Percentiles rank a stretch among this genome's conserved stretches.
phyloP scores from a whole-genome alignment of 176 grass and related monocot species.

The Aegilops tauschii region DNA sequence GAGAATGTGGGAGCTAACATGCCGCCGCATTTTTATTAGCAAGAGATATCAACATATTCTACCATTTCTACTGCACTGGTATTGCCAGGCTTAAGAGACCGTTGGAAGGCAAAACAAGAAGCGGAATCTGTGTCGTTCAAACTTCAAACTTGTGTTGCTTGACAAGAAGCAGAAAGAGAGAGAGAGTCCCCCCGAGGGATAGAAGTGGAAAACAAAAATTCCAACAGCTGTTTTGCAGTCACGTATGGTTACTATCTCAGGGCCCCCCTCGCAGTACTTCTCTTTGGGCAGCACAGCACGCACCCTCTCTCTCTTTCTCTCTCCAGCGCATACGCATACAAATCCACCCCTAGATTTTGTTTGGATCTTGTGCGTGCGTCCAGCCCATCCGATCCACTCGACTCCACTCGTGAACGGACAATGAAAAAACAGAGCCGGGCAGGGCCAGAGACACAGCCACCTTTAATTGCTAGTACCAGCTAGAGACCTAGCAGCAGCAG shows the following conservation, averaged over 20 bases:
- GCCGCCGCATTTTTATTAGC: background rate
- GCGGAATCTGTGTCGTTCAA: background rate
- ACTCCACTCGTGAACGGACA: conserved; percentile 43
- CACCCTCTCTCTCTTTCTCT: background rate
- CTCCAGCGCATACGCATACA: background rate
- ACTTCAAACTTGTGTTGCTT: background rate
- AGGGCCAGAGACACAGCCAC: background rate
- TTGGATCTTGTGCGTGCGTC: conserved; percentile 59
- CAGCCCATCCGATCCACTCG: background rate
- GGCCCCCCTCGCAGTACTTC: conserved; percentile 22
- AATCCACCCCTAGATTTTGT: conserved; percentile 84
- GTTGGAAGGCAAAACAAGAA: background rate
- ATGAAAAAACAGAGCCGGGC: conserved; percentile 26
- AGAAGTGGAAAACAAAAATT: conserved; percentile 14
- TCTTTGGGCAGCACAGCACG: conserved; percentile 42
- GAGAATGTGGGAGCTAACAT: background rate
- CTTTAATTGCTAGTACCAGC: conserved; percentile 33
- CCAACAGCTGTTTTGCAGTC: conserved; percentile 44
- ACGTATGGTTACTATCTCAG: conserved; percentile 53
- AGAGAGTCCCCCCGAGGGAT: background rate
- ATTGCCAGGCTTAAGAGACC: background rate
- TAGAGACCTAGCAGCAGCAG: background rate
- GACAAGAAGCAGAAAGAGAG: conserved; percentile 12
- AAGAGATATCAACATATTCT: background rate
- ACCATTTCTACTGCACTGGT: background rate